These are phyloP conservation scores for Geranium incanum DNA, from an alignment of 441 rosid genomes.

Conservation along the genomic window DNA sequence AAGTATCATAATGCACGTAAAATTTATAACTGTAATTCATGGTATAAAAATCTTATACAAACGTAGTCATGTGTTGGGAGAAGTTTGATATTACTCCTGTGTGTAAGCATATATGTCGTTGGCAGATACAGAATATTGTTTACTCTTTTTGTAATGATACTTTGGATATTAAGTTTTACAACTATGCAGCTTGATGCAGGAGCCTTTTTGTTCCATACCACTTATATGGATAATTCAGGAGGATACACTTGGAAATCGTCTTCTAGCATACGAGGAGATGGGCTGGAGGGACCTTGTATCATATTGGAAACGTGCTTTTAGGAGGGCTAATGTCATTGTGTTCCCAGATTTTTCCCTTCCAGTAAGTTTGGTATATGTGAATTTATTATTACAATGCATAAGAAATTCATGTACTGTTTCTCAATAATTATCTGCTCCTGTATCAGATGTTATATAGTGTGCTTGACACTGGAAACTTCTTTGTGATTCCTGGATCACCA, in stretches of 20 bases:
- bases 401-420: constrained; percentile 25
- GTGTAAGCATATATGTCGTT: background rate
- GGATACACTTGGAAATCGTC: constrained; percentile 68
- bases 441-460: constrained; percentile 83
- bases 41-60: background rate
- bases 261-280: constrained; percentile 53
- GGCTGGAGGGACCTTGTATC: constrained; percentile 53
- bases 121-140: background rate
- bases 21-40: too few species aligned
- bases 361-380: constrained; percentile 35
- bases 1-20: too few species aligned
- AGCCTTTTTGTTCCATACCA: constrained; percentile 83
- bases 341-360: constrained; percentile 76
- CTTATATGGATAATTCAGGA: constrained; percentile 90
- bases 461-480: constrained; percentile 94
- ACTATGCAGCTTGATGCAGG: constrained; percentile 98
- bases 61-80: background rate
- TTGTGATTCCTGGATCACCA: constrained; percentile 89
- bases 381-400: constrained; percentile 15
- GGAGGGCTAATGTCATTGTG: constrained; percentile 66
- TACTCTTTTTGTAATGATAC: constrained; percentile 28
- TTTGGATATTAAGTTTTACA: constrained; percentile 50
- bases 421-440: constrained; percentile 30
- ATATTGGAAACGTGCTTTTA: constrained; percentile 63
- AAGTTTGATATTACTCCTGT: background rate